phyloP scores from a whole-genome alignment of 129 eudicot species.

The Artemisia tridentata region DNA sequence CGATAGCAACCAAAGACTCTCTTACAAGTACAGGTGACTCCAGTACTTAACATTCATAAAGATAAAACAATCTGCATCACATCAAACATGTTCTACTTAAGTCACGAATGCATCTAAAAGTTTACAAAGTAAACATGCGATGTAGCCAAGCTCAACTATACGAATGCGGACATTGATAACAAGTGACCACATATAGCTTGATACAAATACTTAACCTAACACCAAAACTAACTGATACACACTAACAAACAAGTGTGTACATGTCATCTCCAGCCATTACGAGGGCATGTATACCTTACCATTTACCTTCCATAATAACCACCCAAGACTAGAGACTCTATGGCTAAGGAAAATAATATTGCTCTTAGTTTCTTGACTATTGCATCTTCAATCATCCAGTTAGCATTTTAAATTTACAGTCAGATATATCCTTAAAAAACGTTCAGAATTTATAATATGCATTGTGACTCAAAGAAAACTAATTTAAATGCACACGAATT shows the following conservation, averaged over 20 bases:
- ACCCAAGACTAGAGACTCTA: background rate
- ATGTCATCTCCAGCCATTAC: background rate
- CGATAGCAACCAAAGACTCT: background rate
- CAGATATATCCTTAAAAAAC: background rate
- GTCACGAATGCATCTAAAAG: background rate
- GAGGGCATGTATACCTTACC: background rate
- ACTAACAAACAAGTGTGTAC: background rate
- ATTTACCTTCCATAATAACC: slow-evolving; percentile 10
- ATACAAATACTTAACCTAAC: slow-evolving; percentile 9
- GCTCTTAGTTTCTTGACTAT: background rate
- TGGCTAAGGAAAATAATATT: slow-evolving; percentile 1
- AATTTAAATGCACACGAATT: background rate
- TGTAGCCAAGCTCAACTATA: slow-evolving; percentile 9
- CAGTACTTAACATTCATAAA: slow-evolving; percentile 10
- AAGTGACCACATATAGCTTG: background rate
- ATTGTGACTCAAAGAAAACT: background rate
- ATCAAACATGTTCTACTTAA: background rate
- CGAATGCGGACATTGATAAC: background rate
- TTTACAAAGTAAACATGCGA: slow-evolving; percentile 15
- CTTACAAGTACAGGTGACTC: slow-evolving; percentile 4
- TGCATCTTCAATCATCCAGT: background rate
- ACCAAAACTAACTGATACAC: background rate
- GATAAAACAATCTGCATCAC: slow-evolving; percentile 1
- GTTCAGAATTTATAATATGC: background rate
- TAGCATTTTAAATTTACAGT: slow-evolving; percentile 13